These are phyloP conservation scores for Hypoxylon sp. DNA, from an alignment of 2,329 filamentous ascomycete species.

Conservation along the genomic window DNA sequence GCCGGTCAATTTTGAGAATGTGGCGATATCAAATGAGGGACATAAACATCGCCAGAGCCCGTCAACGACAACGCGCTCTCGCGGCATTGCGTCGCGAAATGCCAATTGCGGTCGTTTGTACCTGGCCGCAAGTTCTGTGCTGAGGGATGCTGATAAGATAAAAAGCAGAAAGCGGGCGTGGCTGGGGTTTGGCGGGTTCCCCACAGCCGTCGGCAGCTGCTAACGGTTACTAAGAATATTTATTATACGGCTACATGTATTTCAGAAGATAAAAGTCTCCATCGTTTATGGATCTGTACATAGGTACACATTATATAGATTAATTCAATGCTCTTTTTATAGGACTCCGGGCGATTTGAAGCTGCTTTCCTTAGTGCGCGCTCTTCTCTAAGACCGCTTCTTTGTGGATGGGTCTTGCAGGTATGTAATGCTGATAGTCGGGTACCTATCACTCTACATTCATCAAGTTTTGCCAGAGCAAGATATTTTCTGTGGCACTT, in stretches of 20 bases:
- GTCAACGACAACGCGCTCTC: slow-evolving; percentile 63
- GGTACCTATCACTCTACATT: neutral
- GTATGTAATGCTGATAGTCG: neutral
- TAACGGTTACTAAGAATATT: neutral
- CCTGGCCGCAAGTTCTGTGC: slow-evolving; percentile 2
- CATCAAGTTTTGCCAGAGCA: neutral
- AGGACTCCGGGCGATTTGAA: neutral
- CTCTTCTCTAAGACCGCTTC: neutral
- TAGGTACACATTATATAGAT: neutral
- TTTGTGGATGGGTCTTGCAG: neutral
- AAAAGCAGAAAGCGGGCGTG: neutral
- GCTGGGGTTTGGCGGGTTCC: neutral
- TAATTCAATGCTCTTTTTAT: no score
- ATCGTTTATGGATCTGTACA: neutral
- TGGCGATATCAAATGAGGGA: slow-evolving; percentile 65
- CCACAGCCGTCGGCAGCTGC: slow-evolving; percentile 2
- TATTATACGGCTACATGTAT: neutral
- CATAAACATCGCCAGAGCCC: slow-evolving; percentile 76
- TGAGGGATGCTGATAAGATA: slow-evolving; percentile 11
- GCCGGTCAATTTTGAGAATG: slow-evolving; percentile 55
- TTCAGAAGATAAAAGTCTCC: neutral
- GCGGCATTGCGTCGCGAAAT: slow-evolving; percentile 54
- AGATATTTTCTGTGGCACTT: neutral
- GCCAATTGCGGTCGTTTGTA: slow-evolving; percentile 9
- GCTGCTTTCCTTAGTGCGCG: neutral